Conservation (phyloP, 768 basidiomycete genomes). For the Serpula lacrymans region DNA sequence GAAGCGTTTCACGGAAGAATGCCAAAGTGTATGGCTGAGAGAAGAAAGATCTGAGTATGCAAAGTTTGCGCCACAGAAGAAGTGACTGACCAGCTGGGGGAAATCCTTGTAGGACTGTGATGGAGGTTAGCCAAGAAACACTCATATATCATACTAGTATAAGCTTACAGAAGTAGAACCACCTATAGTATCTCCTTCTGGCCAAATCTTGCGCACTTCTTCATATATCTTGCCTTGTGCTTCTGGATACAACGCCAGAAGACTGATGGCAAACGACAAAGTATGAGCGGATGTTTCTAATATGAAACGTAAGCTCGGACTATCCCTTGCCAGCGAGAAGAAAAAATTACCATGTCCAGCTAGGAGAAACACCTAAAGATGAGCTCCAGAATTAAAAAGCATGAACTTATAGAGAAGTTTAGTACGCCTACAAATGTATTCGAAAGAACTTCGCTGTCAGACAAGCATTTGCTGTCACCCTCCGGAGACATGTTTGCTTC, state of each 20-base stretch:
- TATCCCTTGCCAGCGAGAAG: no score
- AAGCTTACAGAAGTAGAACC: conserved; percentile 27
- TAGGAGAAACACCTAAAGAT: conserved; percentile 39
- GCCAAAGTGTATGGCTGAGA: conserved; percentile 41
- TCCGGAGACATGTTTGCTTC: conserved; percentile 43
- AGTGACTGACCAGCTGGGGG: conserved; percentile 31
- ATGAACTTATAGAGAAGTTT: not conserved
- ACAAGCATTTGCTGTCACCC: conserved; percentile 26
- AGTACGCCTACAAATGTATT: conserved; percentile 46
- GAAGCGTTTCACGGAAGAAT: conserved; percentile 57
- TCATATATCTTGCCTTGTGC: conserved; percentile 44
- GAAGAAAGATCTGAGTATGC: conserved; percentile 3
- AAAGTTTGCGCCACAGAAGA: not conserved
- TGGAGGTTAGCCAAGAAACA: no score
- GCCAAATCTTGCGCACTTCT: conserved; percentile 40
- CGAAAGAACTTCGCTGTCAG: conserved; percentile 45
- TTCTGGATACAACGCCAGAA: conserved; percentile 50
- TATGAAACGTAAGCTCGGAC: conserved; percentile 10
- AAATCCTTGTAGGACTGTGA: conserved; percentile 39
- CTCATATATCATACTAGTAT: no score
- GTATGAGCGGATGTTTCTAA: conserved; percentile 48
- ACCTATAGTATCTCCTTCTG: conserved; percentile 26
- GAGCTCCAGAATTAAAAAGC: not conserved
- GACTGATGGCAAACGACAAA: conserved; percentile 37
- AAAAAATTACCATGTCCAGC: conserved; percentile 49